Percentiles rank a stretch among this genome's conserved stretches.
These are phyloP conservation scores for Biscogniauxia mediterranea DNA, from an alignment of 2,329 filamentous ascomycete genomes.

Conservation along the genomic window DNA sequence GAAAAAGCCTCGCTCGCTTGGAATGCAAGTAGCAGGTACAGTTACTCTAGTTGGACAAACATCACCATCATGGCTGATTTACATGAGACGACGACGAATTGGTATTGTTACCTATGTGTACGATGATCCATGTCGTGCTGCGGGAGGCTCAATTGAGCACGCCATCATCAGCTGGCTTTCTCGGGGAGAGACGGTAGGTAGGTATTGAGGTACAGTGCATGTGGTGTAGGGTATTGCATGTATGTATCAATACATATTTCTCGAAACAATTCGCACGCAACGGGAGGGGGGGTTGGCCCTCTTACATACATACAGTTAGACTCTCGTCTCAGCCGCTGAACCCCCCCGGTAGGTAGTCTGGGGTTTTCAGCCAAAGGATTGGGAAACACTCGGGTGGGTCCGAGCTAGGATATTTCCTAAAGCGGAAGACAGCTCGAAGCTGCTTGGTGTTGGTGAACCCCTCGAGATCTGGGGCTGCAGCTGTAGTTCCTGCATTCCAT, in stretches of 20 bases:
- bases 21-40: neutral
- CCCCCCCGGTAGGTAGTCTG: neutral
- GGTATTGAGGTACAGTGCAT: neutral
- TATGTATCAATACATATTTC: neutral
- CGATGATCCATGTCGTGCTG: neutral
- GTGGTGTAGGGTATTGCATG: too few relatives aligned
- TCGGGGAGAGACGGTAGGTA: neutral
- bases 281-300: neutral
- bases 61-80: neutral
- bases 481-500: neutral
- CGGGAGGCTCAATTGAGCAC: neutral
- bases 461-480: neutral
- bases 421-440: neutral
- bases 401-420: neutral
- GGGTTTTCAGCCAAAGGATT: neutral
- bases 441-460: neutral
- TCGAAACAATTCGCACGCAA: neutral
- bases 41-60: too few relatives aligned
- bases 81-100: neutral
- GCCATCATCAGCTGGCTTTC: neutral
- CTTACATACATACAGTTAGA: neutral
- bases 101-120: neutral
- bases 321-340: neutral
- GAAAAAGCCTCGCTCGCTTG: neutral
- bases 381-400: neutral